Evolutionary conservation across 148 eudicot genomes (phyloP), one percentile per base, ranked within the genome.

Genomic region (Agrostemma githago): DNA sequence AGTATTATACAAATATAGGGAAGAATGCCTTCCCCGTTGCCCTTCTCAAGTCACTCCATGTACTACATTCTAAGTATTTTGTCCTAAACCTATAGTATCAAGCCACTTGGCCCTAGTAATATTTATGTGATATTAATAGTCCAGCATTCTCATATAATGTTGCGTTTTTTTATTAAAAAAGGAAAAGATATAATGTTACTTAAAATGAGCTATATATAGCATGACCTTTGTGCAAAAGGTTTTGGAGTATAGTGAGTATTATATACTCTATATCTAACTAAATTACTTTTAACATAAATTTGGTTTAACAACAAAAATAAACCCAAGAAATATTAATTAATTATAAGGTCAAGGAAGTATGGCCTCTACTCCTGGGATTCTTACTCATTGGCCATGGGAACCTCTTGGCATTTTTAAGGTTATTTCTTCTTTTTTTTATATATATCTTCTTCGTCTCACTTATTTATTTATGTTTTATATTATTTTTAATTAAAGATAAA

Each of bases 351-450:
- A 12, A 15, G 20, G 5, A 65, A 14, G 21, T 65, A 77, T 77
- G 79, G 79, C 79, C 20, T 48, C 79, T 3, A 77, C 68, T 54
- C 79, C 79, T 39, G 79, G 79, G 40, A 17, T 77, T 63, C 79
- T 77, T 12, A 77, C 79, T 3, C 70, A 71, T 16, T 77, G 79
- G 79, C 79, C 79, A 62, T 77, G 79, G 79, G 79, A 77, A 60
- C 41, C 70, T 71, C 79, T 77, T 17, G 79, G 79, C 3, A 77
- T 62, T 68, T 77, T 71, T 53, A 77, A 77, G 79, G 79, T 77
- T 40, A 34, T 7, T 58, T 41, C 20, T 58, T 11, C 16, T 51
- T 51, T 51, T 64, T 63, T 12, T 62, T 21, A 2, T 26, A 21
- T 21, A n/a, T n/a, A n/a, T n/a, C n/a, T 26, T 12, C n/a, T 4